Evolutionary conservation across 306 rosid species (phyloP).

Genomic region (Dalbergia cochinchinensis): DNA sequence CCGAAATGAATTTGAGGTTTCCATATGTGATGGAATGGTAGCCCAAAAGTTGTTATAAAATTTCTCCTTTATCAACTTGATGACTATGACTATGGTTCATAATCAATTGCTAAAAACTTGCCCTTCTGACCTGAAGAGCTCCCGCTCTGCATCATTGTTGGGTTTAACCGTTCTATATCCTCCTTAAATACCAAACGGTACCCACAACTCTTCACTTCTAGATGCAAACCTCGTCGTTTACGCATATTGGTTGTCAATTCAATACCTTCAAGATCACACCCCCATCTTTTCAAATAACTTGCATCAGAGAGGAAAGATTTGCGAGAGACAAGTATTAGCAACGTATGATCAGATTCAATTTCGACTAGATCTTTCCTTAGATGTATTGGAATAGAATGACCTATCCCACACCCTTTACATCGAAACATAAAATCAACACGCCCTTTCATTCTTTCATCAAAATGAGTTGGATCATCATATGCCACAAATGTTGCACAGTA

Average conservation of each 20-base stretch:
- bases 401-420: neutral
- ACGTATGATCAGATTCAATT: neutral
- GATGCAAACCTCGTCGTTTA: neutral
- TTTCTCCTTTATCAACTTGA: neutral
- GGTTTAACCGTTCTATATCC: neutral
- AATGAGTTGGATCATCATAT: neutral
- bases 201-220: neutral
- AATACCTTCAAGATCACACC: neutral
- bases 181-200: neutral
- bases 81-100: neutral
- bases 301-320: neutral
- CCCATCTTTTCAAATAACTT: neutral
- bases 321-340: too few species aligned
- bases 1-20: too few species aligned
- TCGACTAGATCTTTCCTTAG: neutral
- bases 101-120: neutral
- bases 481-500: constrained; percentile 1
- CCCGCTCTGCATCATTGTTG: neutral
- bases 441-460: too few species aligned
- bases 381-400: neutral
- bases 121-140: neutral
- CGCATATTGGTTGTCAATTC: accelerated
- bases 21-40: neutral
- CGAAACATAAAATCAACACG: neutral
- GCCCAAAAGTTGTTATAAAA: neutral